These are phyloP conservation scores for Xylariaceae sp. DNA, from an alignment of 2,329 filamentous ascomycete genomes.

Conservation along the genomic window DNA sequence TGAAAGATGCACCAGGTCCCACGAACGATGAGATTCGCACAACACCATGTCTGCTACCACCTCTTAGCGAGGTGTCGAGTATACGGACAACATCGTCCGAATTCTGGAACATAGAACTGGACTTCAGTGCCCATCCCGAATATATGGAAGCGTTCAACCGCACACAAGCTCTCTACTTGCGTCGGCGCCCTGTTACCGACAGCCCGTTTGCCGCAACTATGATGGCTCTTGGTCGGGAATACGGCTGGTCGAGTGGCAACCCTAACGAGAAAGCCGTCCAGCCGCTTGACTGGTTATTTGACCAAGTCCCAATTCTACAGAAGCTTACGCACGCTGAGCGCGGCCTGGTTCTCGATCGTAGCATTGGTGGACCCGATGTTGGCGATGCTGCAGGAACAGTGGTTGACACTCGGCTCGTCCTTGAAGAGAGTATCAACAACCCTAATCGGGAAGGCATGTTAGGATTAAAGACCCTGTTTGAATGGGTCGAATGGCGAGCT, in stretches of 20 bases:
- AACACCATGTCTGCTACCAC: constrained; percentile 60
- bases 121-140: constrained; percentile 61
- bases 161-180: constrained; percentile 71
- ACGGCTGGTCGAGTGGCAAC: constrained; percentile 37
- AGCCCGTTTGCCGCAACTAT: constrained; percentile 70
- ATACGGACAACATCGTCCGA: constrained; percentile 57
- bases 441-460: constrained; percentile 38
- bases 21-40: constrained; percentile 38
- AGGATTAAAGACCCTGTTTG: constrained; percentile 51
- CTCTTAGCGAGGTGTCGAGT: constrained; percentile 57
- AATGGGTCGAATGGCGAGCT: constrained; percentile 49
- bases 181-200: constrained; percentile 64
- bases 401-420: constrained; percentile 68
- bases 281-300: constrained; percentile 72
- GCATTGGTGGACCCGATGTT: constrained; percentile 45
- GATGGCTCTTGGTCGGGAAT: constrained; percentile 58
- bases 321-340: constrained; percentile 63
- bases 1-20: constrained; percentile 38
- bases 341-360: constrained; percentile 54
- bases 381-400: constrained; percentile 40
- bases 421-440: constrained; percentile 47
- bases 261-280: constrained; percentile 31
- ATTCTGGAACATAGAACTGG: constrained; percentile 78
- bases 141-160: constrained; percentile 62
- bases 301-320: constrained; percentile 49